phyloP scores from a whole-genome alignment of 2,329 filamentous ascomycete species.

The Blumeriella jaapii region DNA sequence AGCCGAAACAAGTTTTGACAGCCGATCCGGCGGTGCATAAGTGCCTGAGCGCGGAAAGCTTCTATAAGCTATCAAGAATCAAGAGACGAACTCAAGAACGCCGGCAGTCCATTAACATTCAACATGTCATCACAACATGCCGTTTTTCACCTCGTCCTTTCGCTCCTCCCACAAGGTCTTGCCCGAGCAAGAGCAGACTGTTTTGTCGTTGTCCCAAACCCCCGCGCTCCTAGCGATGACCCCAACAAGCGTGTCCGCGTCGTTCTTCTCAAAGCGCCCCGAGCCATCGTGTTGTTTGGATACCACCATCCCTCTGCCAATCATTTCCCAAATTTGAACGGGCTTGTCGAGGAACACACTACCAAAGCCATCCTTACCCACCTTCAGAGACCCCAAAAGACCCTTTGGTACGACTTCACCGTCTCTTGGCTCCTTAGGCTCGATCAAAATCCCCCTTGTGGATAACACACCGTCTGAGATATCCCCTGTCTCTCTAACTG shows the following conservation, averaged over 20 bases:
- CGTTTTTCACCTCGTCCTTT: conserved; percentile 75
- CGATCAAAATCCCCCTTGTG: conserved; percentile 69
- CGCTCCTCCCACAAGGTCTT: conserved; percentile 98
- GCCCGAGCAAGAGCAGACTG: conserved; percentile 91
- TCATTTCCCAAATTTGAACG: conserved; percentile 90
- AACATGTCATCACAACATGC: conserved; percentile 60
- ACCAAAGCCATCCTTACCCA: conserved; percentile 65
- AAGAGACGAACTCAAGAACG: conserved; percentile 8
- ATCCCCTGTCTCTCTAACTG: conserved; percentile 76
- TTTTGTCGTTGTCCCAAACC: conserved; percentile 99
- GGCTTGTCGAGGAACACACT: conserved; percentile 69
- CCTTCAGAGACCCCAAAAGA: conserved; percentile 61
- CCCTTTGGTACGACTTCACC: conserved; percentile 39
- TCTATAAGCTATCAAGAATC: too few species aligned
- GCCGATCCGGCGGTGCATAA: too few species aligned
- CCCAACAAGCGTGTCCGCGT: conserved; percentile 77
- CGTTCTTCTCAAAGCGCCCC: conserved; percentile 53
- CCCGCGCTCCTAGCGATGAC: conserved; percentile 92
- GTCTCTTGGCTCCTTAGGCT: conserved; percentile 26
- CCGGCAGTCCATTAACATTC: conserved; percentile 12
- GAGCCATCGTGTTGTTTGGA: conserved; percentile 52
- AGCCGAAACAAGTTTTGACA: conserved; percentile 1
- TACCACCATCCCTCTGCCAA: conserved; percentile 84
- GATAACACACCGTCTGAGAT: conserved; percentile 74
- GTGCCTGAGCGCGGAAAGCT: too few species aligned